phyloP scores from a whole-genome alignment of 1,139 yeast genomes.

The Wickerhamomyces sp. region DNA sequence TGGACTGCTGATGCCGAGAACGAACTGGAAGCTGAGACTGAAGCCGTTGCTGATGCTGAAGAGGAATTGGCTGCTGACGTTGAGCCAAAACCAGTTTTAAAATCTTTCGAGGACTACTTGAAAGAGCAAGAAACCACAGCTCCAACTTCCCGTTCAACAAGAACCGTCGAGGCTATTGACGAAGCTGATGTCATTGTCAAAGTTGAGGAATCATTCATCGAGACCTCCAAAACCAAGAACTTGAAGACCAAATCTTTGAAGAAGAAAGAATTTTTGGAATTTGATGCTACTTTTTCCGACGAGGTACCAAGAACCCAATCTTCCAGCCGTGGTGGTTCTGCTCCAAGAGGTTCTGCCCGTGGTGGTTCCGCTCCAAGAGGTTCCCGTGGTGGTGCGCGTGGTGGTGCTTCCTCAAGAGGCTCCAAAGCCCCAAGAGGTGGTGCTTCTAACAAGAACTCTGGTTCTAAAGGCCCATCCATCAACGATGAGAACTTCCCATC shows the following conservation, averaged over 20 bases:
- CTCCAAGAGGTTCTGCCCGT: slow-evolving; percentile 14
- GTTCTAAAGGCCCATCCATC: slow-evolving; percentile 48
- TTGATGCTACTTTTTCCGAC: slow-evolving; percentile 62
- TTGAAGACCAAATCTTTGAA: slow-evolving; percentile 57
- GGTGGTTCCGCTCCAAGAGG: slow-evolving; percentile 19
- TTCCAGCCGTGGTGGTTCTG: slow-evolving; percentile 12
- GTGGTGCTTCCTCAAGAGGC: slow-evolving; percentile 14
- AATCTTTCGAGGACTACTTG: slow-evolving; percentile 61
- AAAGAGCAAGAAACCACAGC: slow-evolving; percentile 43
- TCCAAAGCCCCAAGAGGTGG: slow-evolving; percentile 39
- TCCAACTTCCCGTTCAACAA: slow-evolving; percentile 41
- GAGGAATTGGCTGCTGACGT: slow-evolving; percentile 36
- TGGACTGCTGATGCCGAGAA: slow-evolving; percentile 55
- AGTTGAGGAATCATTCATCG: slow-evolving; percentile 50
- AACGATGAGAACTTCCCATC: slow-evolving; percentile 30
- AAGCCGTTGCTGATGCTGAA: slow-evolving; percentile 47
- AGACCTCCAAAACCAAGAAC: slow-evolving; percentile 55
- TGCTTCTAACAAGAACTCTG: slow-evolving; percentile 16
- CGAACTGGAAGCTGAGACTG: slow-evolving; percentile 34
- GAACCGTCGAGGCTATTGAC: slow-evolving; percentile 36
- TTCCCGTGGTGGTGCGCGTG: slow-evolving; percentile 26
- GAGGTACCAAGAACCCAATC: slow-evolving; percentile 16
- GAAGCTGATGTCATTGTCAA: slow-evolving; percentile 54
- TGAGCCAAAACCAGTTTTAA: slow-evolving; percentile 41
- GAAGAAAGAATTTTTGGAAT: slow-evolving; percentile 64